phyloP scores from a whole-genome alignment of 768 basidiomycete genomes.

The Scleroderma bovista region DNA sequence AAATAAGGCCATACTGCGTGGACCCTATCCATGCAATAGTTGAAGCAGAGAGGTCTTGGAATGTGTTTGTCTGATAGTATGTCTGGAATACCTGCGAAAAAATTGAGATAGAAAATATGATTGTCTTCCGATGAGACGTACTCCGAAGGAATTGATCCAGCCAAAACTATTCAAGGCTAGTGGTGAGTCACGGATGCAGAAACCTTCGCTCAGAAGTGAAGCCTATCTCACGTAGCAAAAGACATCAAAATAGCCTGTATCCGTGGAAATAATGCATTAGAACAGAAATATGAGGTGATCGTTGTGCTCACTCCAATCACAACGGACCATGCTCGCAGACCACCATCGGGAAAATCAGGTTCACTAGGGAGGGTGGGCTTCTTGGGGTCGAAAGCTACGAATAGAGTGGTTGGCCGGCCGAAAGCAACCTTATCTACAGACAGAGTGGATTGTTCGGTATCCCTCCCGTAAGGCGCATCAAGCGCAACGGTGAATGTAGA shows the following conservation, averaged over 20 bases:
- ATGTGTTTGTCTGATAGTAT: constrained; percentile 17
- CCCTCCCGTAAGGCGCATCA: no score
- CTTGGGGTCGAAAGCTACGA: not conserved
- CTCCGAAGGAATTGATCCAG: constrained; percentile 6
- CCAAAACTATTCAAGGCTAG: not conserved
- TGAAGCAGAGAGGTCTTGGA: constrained; percentile 13
- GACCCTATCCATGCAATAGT: constrained; percentile 24
- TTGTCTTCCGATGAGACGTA: not conserved
- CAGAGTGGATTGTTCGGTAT: no score
- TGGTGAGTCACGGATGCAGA: not conserved
- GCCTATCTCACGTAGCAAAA: constrained; percentile 2
- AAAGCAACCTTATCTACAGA: no score
- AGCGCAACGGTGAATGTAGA: no score
- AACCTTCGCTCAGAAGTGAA: not conserved
- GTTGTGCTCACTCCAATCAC: constrained; percentile 2
- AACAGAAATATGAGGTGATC: not conserved
- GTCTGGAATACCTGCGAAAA: constrained; percentile 14
- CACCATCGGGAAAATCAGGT: constrained; percentile 8
- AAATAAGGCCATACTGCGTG: constrained; percentile 12
- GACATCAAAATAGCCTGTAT: constrained; percentile 3
- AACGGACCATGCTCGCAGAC: constrained; percentile 8
- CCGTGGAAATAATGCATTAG: not conserved
- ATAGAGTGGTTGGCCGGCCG: no score
- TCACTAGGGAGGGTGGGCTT: not conserved
- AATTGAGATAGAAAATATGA: not conserved